phyloP scores from a whole-genome alignment of 1,284 basidiomycete genomes.

The Cutaneotrichosporon cutaneum region DNA sequence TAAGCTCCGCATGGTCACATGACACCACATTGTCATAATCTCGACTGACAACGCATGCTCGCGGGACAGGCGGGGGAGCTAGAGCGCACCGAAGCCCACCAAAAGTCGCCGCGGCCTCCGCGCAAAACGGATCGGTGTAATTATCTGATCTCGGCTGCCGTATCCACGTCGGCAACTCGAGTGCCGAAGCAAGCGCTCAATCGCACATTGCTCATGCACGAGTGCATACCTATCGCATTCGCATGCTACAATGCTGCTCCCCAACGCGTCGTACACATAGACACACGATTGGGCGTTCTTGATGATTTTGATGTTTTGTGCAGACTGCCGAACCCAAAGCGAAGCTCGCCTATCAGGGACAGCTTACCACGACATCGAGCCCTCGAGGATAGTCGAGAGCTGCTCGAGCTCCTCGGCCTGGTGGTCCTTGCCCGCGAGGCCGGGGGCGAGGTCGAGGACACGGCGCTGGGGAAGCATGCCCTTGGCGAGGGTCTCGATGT shows the following conservation, averaged over 20 bases:
- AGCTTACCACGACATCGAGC: conserved; percentile 44
- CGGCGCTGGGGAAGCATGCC: conserved; percentile 50
- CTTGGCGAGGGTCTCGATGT: conserved; percentile 47
- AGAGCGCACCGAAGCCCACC: no score
- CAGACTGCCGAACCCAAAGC: conserved; percentile 6
- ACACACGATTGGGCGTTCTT: background rate
- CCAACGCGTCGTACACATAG: conserved; percentile 2
- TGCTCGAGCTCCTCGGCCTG: conserved; percentile 77
- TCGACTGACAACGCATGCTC: no score
- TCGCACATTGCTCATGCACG: background rate
- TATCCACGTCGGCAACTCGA: background rate
- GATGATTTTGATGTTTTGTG: conserved; percentile 8
- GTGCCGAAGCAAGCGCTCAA: background rate
- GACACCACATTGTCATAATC: no score
- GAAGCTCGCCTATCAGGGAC: conserved; percentile 6
- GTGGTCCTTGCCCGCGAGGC: conserved; percentile 59
- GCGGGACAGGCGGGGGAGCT: no score
- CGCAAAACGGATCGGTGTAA: background rate
- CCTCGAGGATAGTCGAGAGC: conserved; percentile 66
- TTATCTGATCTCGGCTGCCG: conserved; percentile 8
- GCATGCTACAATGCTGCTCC: conserved; percentile 7
- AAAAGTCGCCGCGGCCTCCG: background rate
- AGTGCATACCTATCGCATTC: conserved; percentile 9
- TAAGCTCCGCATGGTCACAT: no score
- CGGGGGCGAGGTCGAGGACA: conserved; percentile 49